Percentiles rank a stretch among this genome's conserved stretches.
Evolutionary conservation across 2,329 filamentous ascomycete genomes (phyloP).

Genomic region (Trichoderma harzianum): DNA sequence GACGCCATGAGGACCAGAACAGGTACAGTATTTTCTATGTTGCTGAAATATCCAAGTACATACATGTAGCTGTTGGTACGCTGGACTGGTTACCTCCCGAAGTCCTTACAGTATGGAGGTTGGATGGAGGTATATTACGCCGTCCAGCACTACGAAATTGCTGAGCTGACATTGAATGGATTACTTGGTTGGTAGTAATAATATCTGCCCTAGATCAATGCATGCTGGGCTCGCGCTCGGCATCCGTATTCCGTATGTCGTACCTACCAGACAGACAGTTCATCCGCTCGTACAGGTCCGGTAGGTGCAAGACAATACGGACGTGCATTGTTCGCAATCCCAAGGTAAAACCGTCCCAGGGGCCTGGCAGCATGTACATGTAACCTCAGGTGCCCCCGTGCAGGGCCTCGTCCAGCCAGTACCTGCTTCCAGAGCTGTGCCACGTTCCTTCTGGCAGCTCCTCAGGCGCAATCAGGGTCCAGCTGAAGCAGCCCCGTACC

Average conservation of each 20-base stretch:
- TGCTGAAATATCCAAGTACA: background rate
- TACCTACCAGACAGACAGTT: background rate
- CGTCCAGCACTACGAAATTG: background rate
- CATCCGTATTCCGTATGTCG: background rate
- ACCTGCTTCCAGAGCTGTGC: slow-evolving; percentile 6
- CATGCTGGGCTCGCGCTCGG: background rate
- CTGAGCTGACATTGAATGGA: background rate
- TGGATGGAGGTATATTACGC: background rate
- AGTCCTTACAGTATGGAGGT: background rate
- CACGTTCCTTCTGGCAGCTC: slow-evolving; percentile 6
- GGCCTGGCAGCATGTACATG: background rate
- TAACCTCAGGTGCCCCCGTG: background rate
- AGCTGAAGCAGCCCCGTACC: background rate
- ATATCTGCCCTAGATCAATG: background rate
- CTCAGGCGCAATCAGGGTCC: background rate
- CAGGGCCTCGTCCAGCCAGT: slow-evolving; percentile 1
- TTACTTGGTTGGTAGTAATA: background rate
- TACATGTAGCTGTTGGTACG: background rate
- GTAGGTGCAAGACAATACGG: background rate
- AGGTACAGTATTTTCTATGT: background rate
- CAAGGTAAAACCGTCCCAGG: background rate
- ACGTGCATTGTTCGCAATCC: background rate
- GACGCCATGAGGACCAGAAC: background rate
- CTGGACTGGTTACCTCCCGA: background rate
- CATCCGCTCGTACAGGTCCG: background rate